Base-by-base conservation (phyloP, 1,139 yeast species). In the Pichia sp. region DNA sequence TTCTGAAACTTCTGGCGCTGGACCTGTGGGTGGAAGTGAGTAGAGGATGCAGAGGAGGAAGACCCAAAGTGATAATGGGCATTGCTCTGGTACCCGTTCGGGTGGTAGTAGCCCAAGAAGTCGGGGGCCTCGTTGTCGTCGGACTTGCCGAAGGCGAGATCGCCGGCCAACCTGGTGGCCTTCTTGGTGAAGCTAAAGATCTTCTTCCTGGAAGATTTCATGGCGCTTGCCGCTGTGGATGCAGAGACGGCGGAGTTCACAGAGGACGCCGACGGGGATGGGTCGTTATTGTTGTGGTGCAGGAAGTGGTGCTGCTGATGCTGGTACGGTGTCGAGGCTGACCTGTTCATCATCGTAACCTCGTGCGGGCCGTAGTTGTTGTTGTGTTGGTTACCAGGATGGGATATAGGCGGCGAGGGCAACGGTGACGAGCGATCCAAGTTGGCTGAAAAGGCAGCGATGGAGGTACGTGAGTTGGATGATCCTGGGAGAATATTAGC, bases 151-250 rank as follows among this genome's bases (percentile, higher is more conserved):
- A 65, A 62, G 1, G 67, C 67, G 9, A 65, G 49, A 46, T 65
- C 67, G 8, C 66, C 65, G 1, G 65, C 67, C 5, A 65, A 18
- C 30, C 56, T 53, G 2, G 63, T 54, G 3, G 66, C 68, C 47
- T 53, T 64, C 28, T 58, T 59, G 13, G 64, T 60, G 23, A 62
- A 52, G 21, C 50, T 60, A 22, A 56, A 30, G 3, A 63, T 42
- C 16, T 49, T 55, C 13, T 30, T 49, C 10, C 40, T 47, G 10
- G 49, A 8, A 18, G n/a, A 19, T 37, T 44, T 47, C n/a, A 9
- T 21, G 37, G 28, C 10, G 19, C 10, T 25, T 13, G 18, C 37
- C 4, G 37, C 37, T 16, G 37, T 34, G 37, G n/a, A 13, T 13
- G 37, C 16, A 5, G 37, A 13, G 37, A 7, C n/a, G 16, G 37